A percentile compares a stretch with the other conserved stretches of the same genome.
These are phyloP conservation scores for Stephania cephalantha DNA, from an alignment of 164 flowering plant species.

Conservation along the genomic window DNA sequence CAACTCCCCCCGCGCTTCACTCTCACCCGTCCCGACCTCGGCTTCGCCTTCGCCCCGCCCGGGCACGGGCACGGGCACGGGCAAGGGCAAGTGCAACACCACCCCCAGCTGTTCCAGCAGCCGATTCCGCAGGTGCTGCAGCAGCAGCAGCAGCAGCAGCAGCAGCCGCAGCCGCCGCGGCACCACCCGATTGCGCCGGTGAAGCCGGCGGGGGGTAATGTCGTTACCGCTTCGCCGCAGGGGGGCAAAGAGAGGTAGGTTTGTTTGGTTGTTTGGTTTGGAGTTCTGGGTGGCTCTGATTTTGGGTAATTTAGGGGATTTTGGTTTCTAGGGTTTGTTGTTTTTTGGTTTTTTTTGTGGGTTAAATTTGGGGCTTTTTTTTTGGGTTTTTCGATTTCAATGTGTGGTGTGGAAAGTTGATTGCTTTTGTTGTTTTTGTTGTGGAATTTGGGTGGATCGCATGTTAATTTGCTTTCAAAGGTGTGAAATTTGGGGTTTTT, in stretches of 20 bases:
- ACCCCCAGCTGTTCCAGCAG: neutral
- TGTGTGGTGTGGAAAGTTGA: neutral
- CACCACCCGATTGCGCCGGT: neutral
- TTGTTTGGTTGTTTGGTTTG: neutral
- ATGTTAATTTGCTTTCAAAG: neutral
- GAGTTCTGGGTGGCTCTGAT: neutral
- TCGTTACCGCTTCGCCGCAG: constrained; percentile 5
- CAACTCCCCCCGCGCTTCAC: constrained; percentile 28
- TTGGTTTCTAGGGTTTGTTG: neutral
- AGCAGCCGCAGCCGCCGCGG: neutral
- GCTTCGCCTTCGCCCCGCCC: constrained; percentile 7
- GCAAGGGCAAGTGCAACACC: neutral
- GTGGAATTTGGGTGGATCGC: neutral
- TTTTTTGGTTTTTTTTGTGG: neutral
- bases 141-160: neutral
- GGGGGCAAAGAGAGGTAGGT: constrained; percentile 14
- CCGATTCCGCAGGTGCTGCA: neutral
- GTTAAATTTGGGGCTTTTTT: neutral
- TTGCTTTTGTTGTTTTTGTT: neutral
- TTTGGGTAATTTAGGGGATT: neutral
- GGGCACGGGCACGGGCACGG: neutral
- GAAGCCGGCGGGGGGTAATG: neutral
- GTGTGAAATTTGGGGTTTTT: neutral
- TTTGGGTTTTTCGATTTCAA: neutral
- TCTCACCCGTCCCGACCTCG: constrained; percentile 18